Percentiles rank a stretch among this genome's conserved stretches.
Conservation (phyloP, 23 red algal species). For the Agarophyton chilense region DNA sequence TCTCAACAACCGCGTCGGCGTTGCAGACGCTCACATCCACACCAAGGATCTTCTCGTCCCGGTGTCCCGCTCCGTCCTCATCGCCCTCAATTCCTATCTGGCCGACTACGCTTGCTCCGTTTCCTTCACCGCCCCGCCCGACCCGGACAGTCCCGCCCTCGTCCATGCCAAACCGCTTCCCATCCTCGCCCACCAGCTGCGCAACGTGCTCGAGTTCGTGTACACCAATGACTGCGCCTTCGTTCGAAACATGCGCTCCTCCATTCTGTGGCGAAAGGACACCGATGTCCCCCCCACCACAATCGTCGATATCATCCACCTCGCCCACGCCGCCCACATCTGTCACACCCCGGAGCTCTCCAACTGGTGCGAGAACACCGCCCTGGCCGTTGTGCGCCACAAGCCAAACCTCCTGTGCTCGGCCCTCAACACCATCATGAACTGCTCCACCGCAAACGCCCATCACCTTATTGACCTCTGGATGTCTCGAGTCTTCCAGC, state of each 20-base stretch:
- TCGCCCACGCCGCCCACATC: constrained; percentile 14
- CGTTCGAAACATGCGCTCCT: constrained; percentile 9
- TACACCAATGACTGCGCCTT: constrained; percentile 23
- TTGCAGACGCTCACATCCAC: constrained; percentile 7
- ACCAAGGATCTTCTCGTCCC: background rate
- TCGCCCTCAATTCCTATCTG: constrained; percentile 7
- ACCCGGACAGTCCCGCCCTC: background rate
- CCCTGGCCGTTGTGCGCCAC: background rate
- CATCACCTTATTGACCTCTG: background rate
- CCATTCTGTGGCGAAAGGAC: constrained; percentile 14
- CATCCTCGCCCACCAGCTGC: background rate
- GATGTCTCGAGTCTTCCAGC: background rate
- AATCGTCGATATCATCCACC: background rate
- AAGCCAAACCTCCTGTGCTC: background rate
- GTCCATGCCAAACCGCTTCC: background rate
- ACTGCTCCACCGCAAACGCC: background rate
- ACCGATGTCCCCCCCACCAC: background rate
- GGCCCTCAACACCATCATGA: background rate
- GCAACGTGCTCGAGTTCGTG: background rate
- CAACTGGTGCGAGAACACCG: background rate
- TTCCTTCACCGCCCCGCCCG: background rate
- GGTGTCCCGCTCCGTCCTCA: constrained; percentile 2
- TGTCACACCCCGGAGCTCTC: constrained; percentile 21
- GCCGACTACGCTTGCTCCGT: background rate
- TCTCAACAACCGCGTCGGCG: background rate